A percentile compares a stretch with the other conserved stretches of the same genome.
Conservation (phyloP, 441 rosid species). For the Geranium incanum region DNA sequence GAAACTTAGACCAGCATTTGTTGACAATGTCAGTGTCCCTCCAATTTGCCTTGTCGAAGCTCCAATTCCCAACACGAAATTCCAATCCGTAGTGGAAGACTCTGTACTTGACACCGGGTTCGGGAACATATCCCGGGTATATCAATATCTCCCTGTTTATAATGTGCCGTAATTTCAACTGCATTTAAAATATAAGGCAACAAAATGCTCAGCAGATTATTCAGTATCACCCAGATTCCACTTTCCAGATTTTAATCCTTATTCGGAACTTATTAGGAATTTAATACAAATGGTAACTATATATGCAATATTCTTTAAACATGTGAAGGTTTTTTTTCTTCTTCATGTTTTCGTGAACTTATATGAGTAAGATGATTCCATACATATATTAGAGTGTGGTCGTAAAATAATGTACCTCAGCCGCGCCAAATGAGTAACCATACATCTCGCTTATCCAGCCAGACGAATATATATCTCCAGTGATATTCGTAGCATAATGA, state of each 20-base stretch:
- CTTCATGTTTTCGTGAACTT: background rate
- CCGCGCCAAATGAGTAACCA: slow-evolving; percentile 97
- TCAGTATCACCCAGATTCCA: background rate
- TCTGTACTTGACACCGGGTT: slow-evolving; percentile 61
- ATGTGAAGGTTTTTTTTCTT: background rate
- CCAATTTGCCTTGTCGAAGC: slow-evolving; percentile 94
- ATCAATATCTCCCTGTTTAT: slow-evolving; percentile 68
- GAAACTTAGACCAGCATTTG: slow-evolving; percentile 83
- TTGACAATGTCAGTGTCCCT: slow-evolving; percentile 68
- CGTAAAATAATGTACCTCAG: slow-evolving; percentile 52
- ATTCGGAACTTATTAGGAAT: background rate
- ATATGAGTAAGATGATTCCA: background rate
- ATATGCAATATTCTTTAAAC: slow-evolving; percentile 4
- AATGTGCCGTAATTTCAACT: slow-evolving; percentile 70
- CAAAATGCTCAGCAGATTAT: background rate
- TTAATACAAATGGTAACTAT: background rate
- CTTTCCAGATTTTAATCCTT: background rate
- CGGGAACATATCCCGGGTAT: slow-evolving; percentile 88
- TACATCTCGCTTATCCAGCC: slow-evolving; percentile 99
- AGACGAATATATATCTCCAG: slow-evolving; percentile 83
- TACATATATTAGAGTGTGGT: background rate
- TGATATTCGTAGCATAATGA: slow-evolving; percentile 77
- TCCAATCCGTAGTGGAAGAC: slow-evolving; percentile 96
- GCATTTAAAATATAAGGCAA: slow-evolving; percentile 29
- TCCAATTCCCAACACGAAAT: slow-evolving; percentile 82